Conservation (phyloP, 2,329 filamentous ascomycete species). For the Uncinocarpus reesii region DNA sequence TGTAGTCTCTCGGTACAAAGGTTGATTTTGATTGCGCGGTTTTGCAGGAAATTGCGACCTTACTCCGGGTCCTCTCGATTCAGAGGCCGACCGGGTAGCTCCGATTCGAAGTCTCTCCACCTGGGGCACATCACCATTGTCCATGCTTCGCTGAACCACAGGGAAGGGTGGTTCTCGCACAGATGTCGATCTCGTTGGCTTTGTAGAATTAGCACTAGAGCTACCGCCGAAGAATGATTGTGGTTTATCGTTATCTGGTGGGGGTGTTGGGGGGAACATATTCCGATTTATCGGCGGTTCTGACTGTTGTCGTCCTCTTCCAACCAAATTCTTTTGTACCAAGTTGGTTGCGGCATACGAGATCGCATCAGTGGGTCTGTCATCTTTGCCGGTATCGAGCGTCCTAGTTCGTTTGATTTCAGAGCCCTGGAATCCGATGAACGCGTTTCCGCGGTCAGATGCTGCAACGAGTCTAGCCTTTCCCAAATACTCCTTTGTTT, state of each 20-base stretch:
- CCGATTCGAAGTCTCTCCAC: conserved; percentile 37
- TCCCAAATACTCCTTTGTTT: conserved; percentile 94
- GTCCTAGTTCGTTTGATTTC: conserved; percentile 52
- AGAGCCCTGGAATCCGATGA: conserved; percentile 68
- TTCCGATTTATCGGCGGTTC: conserved; percentile 70
- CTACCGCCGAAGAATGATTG: conserved; percentile 21
- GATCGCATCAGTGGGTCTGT: conserved; percentile 70
- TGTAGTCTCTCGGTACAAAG: conserved; percentile 25
- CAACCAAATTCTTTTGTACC: conserved; percentile 73
- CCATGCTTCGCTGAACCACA: conserved; percentile 1
- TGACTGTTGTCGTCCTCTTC: conserved; percentile 67
- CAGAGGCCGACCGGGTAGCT: conserved; percentile 43
- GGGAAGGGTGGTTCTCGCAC: conserved; percentile 40
- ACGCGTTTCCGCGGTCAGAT: conserved; percentile 68
- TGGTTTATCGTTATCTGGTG: conserved; percentile 70
- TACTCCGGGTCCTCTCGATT: conserved; percentile 38
- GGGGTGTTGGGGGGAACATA: conserved; percentile 95
- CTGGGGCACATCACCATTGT: conserved; percentile 18
- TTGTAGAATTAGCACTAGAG: conserved; percentile 24
- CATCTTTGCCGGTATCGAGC: conserved; percentile 45
- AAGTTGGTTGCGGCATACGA: conserved; percentile 90
- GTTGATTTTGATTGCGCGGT: conserved; percentile 21
- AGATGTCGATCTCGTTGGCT: conserved; percentile 40
- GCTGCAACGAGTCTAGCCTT: conserved; percentile 90
- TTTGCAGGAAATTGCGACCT: conserved; percentile 25